Evolutionary conservation across 805 yeast genomes (phyloP).

Genomic region (Vanderwaltozyma verrucispora): DNA sequence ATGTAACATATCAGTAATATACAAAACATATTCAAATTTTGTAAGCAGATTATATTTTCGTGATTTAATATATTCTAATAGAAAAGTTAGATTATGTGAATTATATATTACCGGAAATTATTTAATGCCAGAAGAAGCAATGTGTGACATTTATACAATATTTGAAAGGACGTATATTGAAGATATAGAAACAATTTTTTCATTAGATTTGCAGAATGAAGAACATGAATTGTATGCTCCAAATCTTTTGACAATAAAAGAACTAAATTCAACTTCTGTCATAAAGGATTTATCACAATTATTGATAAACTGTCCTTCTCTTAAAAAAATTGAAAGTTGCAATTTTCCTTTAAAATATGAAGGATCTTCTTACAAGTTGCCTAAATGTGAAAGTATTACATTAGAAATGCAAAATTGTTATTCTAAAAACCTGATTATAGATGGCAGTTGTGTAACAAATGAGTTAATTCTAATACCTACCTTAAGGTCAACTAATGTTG

Average conservation of each 20-base stretch:
- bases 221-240: slow-evolving; percentile 11
- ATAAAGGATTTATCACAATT: slow-evolving; percentile 6
- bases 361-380: slow-evolving; percentile 8
- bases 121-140: slow-evolving; percentile 2
- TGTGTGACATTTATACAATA: slow-evolving; percentile 18
- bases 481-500: slow-evolving; percentile 10
- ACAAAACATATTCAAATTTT: slow-evolving; percentile 15
- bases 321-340: slow-evolving; percentile 12
- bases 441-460: slow-evolving; percentile 11
- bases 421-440: slow-evolving; percentile 10
- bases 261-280: slow-evolving; percentile 6
- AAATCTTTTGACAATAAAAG: slow-evolving; percentile 11
- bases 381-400: slow-evolving; percentile 14
- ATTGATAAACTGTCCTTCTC: slow-evolving; percentile 10
- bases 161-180: slow-evolving; percentile 18
- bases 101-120: slow-evolving; percentile 18
- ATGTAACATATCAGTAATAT: slow-evolving; percentile 17
- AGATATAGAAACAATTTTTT: slow-evolving; percentile 12
- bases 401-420: slow-evolving; percentile 14
- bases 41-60: slow-evolving; percentile 22
- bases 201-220: slow-evolving; percentile 12
- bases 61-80: slow-evolving; percentile 7
- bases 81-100: slow-evolving; percentile 14
- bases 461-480: slow-evolving; percentile 11
- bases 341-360: slow-evolving; percentile 12